Evolutionary conservation across 2,329 filamentous ascomycete genomes (phyloP).

Genomic region (Colletotrichum plurivorum): DNA sequence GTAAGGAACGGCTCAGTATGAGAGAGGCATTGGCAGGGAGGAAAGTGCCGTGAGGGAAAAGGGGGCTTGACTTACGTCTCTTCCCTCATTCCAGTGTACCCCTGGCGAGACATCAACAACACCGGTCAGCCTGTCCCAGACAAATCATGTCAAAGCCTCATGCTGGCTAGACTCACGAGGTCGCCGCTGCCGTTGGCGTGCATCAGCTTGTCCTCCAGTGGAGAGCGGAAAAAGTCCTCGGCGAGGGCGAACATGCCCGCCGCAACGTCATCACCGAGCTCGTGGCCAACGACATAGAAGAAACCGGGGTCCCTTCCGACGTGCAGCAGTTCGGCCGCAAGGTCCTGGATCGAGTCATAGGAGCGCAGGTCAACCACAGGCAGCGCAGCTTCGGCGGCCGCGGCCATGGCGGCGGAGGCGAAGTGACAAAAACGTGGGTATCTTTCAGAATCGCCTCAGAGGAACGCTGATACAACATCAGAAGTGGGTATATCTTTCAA

Average conservation of each 20-base stretch:
- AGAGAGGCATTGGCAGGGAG: background rate
- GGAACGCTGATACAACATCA: background rate
- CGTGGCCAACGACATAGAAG: slow-evolving; percentile 41
- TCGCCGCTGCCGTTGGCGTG: slow-evolving; percentile 39
- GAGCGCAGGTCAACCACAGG: slow-evolving; percentile 36
- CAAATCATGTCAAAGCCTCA: too few relatives aligned
- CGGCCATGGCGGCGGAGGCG: slow-evolving; percentile 17
- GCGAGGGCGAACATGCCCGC: slow-evolving; percentile 34
- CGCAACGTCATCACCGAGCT: slow-evolving; percentile 34
- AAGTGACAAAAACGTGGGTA: background rate
- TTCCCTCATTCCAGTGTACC: slow-evolving; percentile 41
- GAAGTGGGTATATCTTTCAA: background rate
- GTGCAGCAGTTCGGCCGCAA: slow-evolving; percentile 38
- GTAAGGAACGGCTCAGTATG: slow-evolving; percentile 7
- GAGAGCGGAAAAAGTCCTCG: slow-evolving; percentile 31
- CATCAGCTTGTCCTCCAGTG: slow-evolving; percentile 19
- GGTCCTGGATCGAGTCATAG: slow-evolving; percentile 19
- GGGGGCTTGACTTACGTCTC: slow-evolving; percentile 32
- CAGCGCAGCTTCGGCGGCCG: slow-evolving; percentile 16
- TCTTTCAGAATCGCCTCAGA: background rate
- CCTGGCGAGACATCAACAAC: slow-evolving; percentile 23
- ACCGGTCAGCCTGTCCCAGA: background rate
- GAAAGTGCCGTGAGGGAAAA: background rate
- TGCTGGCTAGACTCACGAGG: too few relatives aligned
- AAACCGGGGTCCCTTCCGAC: slow-evolving; percentile 41